Base-by-base conservation (phyloP, 441 rosid genomes). In the Adansonia gregorii region DNA sequence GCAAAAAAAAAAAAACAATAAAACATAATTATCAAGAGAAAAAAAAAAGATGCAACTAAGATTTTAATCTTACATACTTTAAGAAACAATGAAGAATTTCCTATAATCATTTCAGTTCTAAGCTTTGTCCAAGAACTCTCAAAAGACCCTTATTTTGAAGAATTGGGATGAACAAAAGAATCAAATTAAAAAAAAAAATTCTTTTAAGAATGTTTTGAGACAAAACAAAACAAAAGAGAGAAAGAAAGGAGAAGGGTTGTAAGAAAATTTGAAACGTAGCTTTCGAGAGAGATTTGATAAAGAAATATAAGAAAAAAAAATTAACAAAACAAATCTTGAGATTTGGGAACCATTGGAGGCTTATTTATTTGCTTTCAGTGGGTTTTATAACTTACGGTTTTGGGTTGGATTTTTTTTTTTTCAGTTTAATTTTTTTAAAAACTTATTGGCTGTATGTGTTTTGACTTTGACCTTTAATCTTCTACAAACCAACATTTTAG, bases 401-500 rank as follows among this genome's bases (percentile, higher is more conserved):
- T 27, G 35, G 35, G 35, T 27, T 27, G 35, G 35, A 27, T 27
- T 27, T 27, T 27, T 27, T 58, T 48, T 3, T 27, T 12, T 56
- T 24, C 58, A 22, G 1, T 51, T 46, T 43, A 56, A 52, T 64
- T 55, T 77, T 69, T 83, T 51, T 76, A 74, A 77, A n/a, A n/a
- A n/a, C 56, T 76, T 74, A 48, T 84, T 78, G 78, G 68, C 31
- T 61, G 63, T 35, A 4, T 35, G 45, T 73, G 75, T 78, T 83
- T 84, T 86, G 83, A 85, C 86, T 78, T 83, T 87, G 86, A 86
- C 87, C 74, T 68, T 43, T 77, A 82, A 12, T 12, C 54, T 43
- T 11, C 4, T 24, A 85, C 88, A 5, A 86, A 83, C 87, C 88
- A 66, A 51, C 82, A 76, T 80, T 86, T 77, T 79, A 88, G 90